Evolutionary conservation across 306 rosid species (phyloP).

Genomic region (Cucurbita argyrosperma): DNA sequence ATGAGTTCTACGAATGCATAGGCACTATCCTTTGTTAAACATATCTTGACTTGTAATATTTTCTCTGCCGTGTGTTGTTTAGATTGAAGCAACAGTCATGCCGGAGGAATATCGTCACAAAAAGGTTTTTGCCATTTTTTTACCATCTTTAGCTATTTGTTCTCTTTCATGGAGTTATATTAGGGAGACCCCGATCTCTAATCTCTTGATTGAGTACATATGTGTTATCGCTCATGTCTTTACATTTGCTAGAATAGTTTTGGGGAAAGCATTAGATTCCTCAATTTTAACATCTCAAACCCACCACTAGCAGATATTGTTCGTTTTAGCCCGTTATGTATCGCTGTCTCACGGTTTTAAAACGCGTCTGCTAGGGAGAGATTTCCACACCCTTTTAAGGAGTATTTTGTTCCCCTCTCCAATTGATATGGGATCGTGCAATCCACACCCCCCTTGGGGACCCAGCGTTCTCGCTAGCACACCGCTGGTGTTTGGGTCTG

Average conservation of each 20-base stretch:
- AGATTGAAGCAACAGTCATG: conserved; percentile 80
- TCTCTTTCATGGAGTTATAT: neutral
- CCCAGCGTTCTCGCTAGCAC: too few relatives aligned
- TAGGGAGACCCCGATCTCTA: neutral
- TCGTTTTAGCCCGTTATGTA: too few relatives aligned
- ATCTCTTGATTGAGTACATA: neutral
- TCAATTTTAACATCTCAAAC: too few relatives aligned
- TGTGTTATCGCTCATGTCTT: neutral
- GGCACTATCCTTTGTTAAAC: neutral
- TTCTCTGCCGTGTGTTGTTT: conserved; percentile 6
- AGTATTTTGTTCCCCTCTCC: too few relatives aligned
- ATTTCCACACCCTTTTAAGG: too few relatives aligned
- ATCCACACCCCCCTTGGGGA: too few relatives aligned
- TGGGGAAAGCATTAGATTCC: neutral
- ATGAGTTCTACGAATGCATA: neutral
- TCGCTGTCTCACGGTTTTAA: too few relatives aligned
- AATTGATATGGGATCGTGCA: too few relatives aligned
- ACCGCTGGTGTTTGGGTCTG: too few relatives aligned
- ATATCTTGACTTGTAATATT: neutral
- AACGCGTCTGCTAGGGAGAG: too few relatives aligned
- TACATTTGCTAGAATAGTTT: neutral
- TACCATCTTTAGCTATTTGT: neutral
- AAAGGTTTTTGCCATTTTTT: conserved; percentile 38
- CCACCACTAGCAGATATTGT: too few relatives aligned
- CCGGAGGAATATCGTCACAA: conserved; percentile 65